A percentile compares a stretch with the other conserved stretches of the same genome.
Evolutionary conservation across 306 rosid species (phyloP).

Genomic region (Acmispon strigosus): DNA sequence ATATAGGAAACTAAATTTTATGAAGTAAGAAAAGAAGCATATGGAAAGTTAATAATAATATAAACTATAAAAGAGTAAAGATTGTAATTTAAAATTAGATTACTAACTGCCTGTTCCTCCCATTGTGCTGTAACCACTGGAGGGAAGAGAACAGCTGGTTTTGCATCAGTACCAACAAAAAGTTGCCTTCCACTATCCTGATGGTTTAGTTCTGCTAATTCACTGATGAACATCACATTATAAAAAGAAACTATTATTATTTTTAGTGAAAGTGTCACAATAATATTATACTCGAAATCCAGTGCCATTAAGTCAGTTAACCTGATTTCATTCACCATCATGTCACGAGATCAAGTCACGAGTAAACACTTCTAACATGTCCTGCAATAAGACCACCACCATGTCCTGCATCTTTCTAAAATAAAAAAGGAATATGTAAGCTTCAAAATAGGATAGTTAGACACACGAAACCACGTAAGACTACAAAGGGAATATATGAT

Average conservation of each 20-base stretch:
- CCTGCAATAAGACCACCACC: conserved; percentile 83
- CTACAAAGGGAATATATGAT: conserved; percentile 6
- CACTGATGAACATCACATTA: conserved; percentile 44
- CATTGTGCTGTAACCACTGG: conserved; percentile 86
- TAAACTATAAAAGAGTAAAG: neutral
- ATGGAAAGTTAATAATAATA: conserved; percentile 4
- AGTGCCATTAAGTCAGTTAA: conserved; percentile 28
- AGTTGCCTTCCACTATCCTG: conserved; percentile 90
- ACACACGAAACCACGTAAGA: conserved; percentile 16
- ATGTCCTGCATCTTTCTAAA: conserved; percentile 67
- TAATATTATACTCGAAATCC: conserved; percentile 1
- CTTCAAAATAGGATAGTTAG: conserved; percentile 11
- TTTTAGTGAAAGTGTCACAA: neutral
- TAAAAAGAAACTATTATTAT: conserved; percentile 9
- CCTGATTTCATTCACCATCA: conserved; percentile 89
- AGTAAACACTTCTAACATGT: conserved; percentile 93
- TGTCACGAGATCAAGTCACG: too few relatives aligned
- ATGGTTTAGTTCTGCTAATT: conserved; percentile 74
- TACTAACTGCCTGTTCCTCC: conserved; percentile 77
- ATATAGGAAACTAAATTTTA: neutral
- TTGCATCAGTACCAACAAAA: conserved; percentile 86
- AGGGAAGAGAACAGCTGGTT: conserved; percentile 72
- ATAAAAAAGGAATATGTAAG: conserved; percentile 26
- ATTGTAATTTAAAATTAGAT: neutral
- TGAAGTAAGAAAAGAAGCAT: neutral